Conservation (phyloP, 345 rosid species). For the Clarkia xantiana region DNA sequence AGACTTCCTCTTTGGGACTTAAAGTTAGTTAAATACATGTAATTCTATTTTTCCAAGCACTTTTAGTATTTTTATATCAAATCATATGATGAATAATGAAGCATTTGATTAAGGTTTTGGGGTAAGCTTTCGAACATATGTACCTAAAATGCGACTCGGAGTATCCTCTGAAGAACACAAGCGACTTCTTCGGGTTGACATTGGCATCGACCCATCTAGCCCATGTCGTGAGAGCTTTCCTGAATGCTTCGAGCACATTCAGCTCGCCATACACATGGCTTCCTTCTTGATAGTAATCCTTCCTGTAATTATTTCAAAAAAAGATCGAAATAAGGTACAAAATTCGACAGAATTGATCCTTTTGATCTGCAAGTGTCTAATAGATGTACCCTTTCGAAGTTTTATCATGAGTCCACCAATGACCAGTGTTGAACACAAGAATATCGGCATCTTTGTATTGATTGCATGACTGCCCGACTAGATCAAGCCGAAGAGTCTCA, state of each 20-base stretch:
- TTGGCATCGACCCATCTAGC: constrained; percentile 79
- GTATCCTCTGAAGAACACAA: constrained; percentile 84
- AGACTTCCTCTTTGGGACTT: too few relatives aligned
- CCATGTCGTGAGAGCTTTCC: constrained; percentile 87
- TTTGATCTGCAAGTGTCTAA: too few relatives aligned
- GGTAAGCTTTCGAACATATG: background rate
- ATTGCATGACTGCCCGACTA: constrained; percentile 56
- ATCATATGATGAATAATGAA: background rate
- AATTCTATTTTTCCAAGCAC: too few relatives aligned
- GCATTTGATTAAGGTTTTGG: background rate
- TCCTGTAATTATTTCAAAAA: constrained; percentile 49
- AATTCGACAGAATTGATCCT: background rate
- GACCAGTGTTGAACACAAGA: constrained; percentile 84
- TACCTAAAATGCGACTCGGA: constrained; percentile 95
- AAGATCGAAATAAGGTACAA: too few relatives aligned
- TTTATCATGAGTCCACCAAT: constrained; percentile 99
- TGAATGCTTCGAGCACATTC: constrained; percentile 79
- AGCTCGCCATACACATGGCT: constrained; percentile 57
- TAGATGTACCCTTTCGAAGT: constrained; percentile 64
- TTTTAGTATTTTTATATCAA: too few relatives aligned
- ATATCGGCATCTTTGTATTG: constrained; percentile 63
- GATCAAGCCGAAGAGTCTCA: constrained; percentile 87
- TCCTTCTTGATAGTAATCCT: constrained; percentile 93
- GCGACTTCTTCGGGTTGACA: constrained; percentile 44
- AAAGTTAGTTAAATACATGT: too few relatives aligned